Evolutionary conservation across 163 green algal species (phyloP).

Genomic region (Chloroidium sp.): DNA sequence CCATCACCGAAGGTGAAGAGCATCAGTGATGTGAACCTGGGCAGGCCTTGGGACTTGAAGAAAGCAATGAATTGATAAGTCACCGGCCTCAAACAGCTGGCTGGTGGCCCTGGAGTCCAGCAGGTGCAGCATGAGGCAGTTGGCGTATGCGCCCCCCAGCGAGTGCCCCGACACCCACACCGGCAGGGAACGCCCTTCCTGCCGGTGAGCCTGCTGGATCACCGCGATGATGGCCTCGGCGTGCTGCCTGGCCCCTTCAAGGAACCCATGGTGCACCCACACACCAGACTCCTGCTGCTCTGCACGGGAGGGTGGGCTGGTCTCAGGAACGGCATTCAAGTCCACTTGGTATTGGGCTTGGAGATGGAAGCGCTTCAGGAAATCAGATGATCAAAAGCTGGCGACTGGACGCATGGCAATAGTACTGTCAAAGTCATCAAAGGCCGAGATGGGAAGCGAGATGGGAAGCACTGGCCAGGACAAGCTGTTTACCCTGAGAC

Average conservation of each 20-base stretch:
- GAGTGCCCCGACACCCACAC: slow-evolving; percentile 25
- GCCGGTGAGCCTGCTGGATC: slow-evolving; percentile 3
- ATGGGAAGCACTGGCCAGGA: too few relatives aligned
- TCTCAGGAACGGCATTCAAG: background rate
- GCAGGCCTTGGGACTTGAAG: too few relatives aligned
- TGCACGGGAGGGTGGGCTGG: background rate
- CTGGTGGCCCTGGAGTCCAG: slow-evolving; percentile 8
- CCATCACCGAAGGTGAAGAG: too few relatives aligned
- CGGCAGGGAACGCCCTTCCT: background rate
- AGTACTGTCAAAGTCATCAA: too few relatives aligned
- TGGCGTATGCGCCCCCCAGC: slow-evolving; percentile 21
- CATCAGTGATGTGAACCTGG: too few relatives aligned
- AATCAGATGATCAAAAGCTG: too few relatives aligned
- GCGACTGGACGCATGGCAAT: too few relatives aligned
- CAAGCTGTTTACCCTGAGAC: background rate
- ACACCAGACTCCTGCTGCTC: background rate
- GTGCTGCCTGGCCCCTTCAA: slow-evolving; percentile 15
- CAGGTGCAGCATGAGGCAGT: slow-evolving; percentile 21
- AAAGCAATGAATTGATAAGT: background rate
- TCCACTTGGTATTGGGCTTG: too few relatives aligned
- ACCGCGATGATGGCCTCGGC: slow-evolving; percentile 11
- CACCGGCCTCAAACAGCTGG: slow-evolving; percentile 19
- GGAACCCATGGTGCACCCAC: slow-evolving; percentile 20
- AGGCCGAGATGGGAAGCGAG: too few relatives aligned
- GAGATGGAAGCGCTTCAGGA: too few relatives aligned